Percentiles rank a stretch among this genome's conserved stretches.
phyloP scores from a whole-genome alignment of 352 stramenopile species.

The Phytophthora meadii region DNA sequence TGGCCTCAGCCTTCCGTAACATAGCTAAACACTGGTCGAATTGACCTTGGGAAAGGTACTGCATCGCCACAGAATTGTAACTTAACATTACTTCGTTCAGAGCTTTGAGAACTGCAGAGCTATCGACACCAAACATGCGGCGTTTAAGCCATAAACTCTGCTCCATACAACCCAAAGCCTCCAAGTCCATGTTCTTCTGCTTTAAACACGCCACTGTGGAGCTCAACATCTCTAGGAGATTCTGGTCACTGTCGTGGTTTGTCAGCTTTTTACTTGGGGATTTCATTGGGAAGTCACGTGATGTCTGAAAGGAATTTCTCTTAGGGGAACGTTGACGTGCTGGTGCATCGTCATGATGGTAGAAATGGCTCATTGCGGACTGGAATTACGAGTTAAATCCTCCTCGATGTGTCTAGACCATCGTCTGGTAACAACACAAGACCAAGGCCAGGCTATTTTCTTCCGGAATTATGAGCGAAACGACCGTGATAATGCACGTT shows the following conservation, averaged over 20 bases:
- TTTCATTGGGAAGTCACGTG: conserved; percentile 28
- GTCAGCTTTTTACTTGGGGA: conserved; percentile 24
- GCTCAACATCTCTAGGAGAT: conserved; percentile 72
- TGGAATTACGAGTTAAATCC: no score
- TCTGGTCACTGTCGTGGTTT: conserved; percentile 61
- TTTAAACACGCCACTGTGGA: conserved; percentile 74
- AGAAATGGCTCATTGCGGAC: conserved; percentile 25
- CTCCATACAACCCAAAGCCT: conserved; percentile 77
- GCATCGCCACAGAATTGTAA: conserved; percentile 84
- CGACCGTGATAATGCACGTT: no score
- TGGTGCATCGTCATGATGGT: conserved; percentile 22
- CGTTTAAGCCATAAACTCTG: conserved; percentile 80
- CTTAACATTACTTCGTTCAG: conserved; percentile 73
- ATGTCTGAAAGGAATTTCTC: conserved; percentile 48
- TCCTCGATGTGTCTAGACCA: conserved; percentile 11
- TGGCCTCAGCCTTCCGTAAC: conserved; percentile 75
- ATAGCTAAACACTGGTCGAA: conserved; percentile 76
- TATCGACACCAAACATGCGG: conserved; percentile 76
- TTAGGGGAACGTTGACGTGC: conserved; percentile 18
- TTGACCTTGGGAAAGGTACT: conserved; percentile 56
- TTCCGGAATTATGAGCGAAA: conserved; percentile 2
- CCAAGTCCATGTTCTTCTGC: conserved; percentile 78
- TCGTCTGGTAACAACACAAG: neutral
- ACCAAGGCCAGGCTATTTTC: neutral
- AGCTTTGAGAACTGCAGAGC: conserved; percentile 56